phyloP scores from a whole-genome alignment of 2,329 filamentous ascomycete species.

The Neonectria hederae region DNA sequence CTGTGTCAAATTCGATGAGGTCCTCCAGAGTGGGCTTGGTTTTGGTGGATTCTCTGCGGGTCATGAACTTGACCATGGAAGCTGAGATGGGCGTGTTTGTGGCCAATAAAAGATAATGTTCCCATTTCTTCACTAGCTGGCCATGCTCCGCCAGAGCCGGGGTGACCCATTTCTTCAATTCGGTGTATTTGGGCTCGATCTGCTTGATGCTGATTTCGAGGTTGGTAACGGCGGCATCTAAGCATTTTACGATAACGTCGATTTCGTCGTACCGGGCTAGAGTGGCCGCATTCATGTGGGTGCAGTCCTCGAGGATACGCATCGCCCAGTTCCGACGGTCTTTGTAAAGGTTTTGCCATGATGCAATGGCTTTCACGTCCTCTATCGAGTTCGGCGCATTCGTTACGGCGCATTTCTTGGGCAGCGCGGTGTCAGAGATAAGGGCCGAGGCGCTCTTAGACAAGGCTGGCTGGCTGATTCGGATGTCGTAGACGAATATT shows the following conservation, averaged over 20 bases:
- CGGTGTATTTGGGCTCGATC: slow-evolving; percentile 76
- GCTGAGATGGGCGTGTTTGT: slow-evolving; percentile 70
- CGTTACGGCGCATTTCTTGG: slow-evolving; percentile 66
- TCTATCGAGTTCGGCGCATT: slow-evolving; percentile 84
- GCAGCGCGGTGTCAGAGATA: slow-evolving; percentile 60
- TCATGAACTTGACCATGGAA: slow-evolving; percentile 74
- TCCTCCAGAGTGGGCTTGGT: slow-evolving; percentile 72
- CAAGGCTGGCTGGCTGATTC: slow-evolving; percentile 69
- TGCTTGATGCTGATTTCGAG: slow-evolving; percentile 78
- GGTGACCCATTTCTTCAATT: slow-evolving; percentile 75
- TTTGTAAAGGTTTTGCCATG: slow-evolving; percentile 91
- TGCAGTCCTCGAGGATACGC: slow-evolving; percentile 74
- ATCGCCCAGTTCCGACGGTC: slow-evolving; percentile 83
- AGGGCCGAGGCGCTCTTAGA: slow-evolving; percentile 54
- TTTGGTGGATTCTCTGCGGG: slow-evolving; percentile 54
- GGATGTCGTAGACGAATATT: slow-evolving; percentile 91
- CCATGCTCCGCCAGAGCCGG: slow-evolving; percentile 75
- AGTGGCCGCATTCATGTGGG: slow-evolving; percentile 68
- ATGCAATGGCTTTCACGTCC: slow-evolving; percentile 79
- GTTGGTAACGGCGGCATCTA: slow-evolving; percentile 88
- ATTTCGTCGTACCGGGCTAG: slow-evolving; percentile 76
- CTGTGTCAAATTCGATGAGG: slow-evolving; percentile 78
- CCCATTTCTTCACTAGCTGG: slow-evolving; percentile 71
- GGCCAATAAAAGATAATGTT: slow-evolving; percentile 73
- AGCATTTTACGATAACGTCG: slow-evolving; percentile 79